Evolutionary conservation across 257 asterid genomes (phyloP), one percentile per base, ranked within the genome.

Genomic region (Verbascum thapsus): DNA sequence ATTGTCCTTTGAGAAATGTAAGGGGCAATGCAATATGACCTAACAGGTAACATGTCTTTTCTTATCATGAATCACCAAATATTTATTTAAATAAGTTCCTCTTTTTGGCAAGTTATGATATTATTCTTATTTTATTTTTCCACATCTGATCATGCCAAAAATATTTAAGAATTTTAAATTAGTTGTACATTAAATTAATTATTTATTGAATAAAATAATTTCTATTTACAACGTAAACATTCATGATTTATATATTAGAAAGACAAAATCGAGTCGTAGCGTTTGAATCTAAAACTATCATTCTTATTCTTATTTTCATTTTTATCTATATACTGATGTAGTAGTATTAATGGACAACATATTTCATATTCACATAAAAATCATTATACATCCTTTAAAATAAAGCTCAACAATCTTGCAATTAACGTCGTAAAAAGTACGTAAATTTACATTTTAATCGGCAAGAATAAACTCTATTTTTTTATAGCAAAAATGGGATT

Each of bases 11-110:
- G 77, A 61, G 76, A 67, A 51, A 30, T 53, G 48, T 38, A 76
- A 76, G 69, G 62, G 88, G 12, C 79, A 53, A 58, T 32, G 30
- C 35, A 58, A 23, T 49, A 56, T 61, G 49, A 56, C 73, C 70
- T 63, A 57, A 58, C 23, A 10, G 54, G 63, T 59, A 41, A 70
- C 15, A 15, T 73, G 85, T 22, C 75, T 61, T 72, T 76, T 76
- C 63, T 64, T 39, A 68, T 68, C 74, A 67, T 71, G 81, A 72
- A 71, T 56, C 72, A 71, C 70, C 76, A 76, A n/a, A n/a, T n/a
- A n/a, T n/a, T n/a, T 48, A 0, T 53, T 19, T 67, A 26, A 26
- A 26, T 1, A 26, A 26, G 32, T 26, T 26, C 32, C 32, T 26
- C 5, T 64, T 58, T 53, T 42, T 32, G 39, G 45, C 30, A 17